Conservation (phyloP, 192 early-diverging fungal species). For the Diversispora eburnea region DNA sequence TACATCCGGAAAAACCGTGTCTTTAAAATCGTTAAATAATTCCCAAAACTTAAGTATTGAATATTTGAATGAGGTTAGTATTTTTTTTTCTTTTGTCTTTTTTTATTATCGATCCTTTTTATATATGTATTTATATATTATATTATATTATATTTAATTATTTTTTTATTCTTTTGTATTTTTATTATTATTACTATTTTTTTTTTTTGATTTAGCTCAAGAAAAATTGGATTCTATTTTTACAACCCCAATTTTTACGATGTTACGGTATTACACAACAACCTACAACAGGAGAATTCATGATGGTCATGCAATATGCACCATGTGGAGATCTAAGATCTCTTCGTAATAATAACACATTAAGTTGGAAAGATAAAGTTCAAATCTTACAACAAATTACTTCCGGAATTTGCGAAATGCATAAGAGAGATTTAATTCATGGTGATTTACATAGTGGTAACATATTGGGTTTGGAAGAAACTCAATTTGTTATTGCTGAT, state of each 20-base stretch:
- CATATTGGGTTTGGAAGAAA: conserved; percentile 39
- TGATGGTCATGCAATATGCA: conserved; percentile 43
- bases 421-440: conserved; percentile 44
- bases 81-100: background rate
- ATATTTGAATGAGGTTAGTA: conserved; percentile 35
- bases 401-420: conserved; percentile 35
- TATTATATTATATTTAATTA: too few species aligned
- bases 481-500: conserved; percentile 38
- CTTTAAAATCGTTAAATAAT: conserved; percentile 34
- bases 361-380: conserved; percentile 31
- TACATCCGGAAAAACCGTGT: conserved; percentile 22
- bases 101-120: background rate
- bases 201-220: conserved; percentile 26
- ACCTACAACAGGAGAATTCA: conserved; percentile 36
- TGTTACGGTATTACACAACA: conserved; percentile 41
- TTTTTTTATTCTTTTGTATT: conserved; percentile 20
- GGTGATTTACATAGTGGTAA: conserved; percentile 46
- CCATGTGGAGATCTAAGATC: conserved; percentile 35
- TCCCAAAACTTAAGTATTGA: conserved; percentile 31
- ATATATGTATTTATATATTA: background rate
- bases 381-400: conserved; percentile 35
- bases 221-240: conserved; percentile 11
- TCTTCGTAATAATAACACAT: conserved; percentile 29
- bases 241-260: conserved; percentile 21
- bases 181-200: conserved; percentile 35